Evolutionary conservation across 768 basidiomycete genomes (phyloP).

Genomic region (Amanita thiersii): DNA sequence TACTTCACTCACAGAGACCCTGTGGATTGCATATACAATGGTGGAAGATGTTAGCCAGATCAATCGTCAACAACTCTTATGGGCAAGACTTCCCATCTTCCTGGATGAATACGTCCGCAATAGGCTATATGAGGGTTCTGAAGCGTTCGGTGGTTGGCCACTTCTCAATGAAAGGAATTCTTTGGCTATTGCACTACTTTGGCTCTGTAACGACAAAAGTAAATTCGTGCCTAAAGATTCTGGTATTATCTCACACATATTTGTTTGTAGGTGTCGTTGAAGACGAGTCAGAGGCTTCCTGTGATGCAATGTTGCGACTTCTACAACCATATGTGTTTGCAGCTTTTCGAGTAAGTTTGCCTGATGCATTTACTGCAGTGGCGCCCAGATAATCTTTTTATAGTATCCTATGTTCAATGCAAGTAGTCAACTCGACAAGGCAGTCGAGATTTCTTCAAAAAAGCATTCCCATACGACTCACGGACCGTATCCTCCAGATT

Average conservation of each 20-base stretch:
- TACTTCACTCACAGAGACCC: constrained; percentile 29
- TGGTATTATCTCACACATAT: constrained; percentile 6
- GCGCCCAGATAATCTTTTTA: constrained; percentile 13
- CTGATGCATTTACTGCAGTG: constrained; percentile 11
- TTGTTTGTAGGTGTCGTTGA: constrained; percentile 19
- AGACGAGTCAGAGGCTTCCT: constrained; percentile 24
- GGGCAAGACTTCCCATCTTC: constrained; percentile 33
- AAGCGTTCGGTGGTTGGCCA: constrained; percentile 40
- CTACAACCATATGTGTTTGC: constrained; percentile 41
- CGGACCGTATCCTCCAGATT: constrained; percentile 20
- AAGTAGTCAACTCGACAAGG: constrained; percentile 25
- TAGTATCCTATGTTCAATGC: constrained; percentile 34
- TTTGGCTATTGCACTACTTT: constrained; percentile 38
- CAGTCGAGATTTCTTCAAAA: constrained; percentile 10
- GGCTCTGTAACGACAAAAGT: constrained; percentile 23
- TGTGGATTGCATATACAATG: constrained; percentile 52
- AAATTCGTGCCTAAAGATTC: not conserved
- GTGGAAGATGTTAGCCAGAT: constrained; percentile 43
- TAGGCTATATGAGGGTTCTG: constrained; percentile 28
- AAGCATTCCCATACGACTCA: constrained; percentile 15
- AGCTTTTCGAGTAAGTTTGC: constrained; percentile 36
- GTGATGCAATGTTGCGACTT: constrained; percentile 24
- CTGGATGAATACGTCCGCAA: constrained; percentile 30
- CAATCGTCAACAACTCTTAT: constrained; percentile 33
- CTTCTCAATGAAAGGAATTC: constrained; percentile 34